Percentiles rank a stretch among this genome's conserved stretches.
phyloP scores from a whole-genome alignment of 2,329 filamentous ascomycete genomes.

The Aspergillus brunneoviolaceus region DNA sequence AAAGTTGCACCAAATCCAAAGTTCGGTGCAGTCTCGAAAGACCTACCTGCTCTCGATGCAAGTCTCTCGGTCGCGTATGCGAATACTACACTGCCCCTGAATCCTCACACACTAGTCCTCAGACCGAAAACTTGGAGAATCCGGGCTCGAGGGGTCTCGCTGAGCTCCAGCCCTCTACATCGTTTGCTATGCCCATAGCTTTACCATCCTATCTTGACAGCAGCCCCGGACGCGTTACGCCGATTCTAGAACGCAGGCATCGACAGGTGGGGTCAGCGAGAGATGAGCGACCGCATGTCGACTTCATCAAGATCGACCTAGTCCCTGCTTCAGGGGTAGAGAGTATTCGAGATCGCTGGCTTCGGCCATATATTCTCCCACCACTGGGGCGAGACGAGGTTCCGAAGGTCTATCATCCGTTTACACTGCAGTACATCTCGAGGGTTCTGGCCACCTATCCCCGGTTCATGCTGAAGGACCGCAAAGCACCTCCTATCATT shows the following conservation, averaged over 20 bases:
- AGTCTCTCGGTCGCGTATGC: conserved; percentile 15
- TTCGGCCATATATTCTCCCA: conserved; percentile 24
- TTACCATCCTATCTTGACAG: neutral
- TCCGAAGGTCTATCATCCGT: conserved; percentile 23
- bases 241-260: neutral
- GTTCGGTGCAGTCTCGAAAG: conserved; percentile 19
- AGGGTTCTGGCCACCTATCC: conserved; percentile 28
- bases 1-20: conserved; percentile 21
- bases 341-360: conserved; percentile 31
- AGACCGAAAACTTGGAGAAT: neutral
- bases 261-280: neutral
- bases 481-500: conserved; percentile 25
- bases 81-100: conserved; percentile 13
- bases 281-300: neutral
- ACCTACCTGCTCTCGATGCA: conserved; percentile 21
- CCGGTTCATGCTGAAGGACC: conserved; percentile 17
- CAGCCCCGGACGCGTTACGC: neutral
- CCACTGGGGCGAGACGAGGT: conserved; percentile 18
- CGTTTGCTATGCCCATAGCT: neutral
- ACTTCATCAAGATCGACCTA: neutral
- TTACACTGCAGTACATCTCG: conserved; percentile 26
- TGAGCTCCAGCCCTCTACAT: too few relatives aligned
- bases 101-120: neutral
- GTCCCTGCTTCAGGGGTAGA: neutral
- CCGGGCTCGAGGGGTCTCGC: neutral